phyloP scores from a whole-genome alignment of 257 asterid genomes.

The Rubia yunnanensis region DNA sequence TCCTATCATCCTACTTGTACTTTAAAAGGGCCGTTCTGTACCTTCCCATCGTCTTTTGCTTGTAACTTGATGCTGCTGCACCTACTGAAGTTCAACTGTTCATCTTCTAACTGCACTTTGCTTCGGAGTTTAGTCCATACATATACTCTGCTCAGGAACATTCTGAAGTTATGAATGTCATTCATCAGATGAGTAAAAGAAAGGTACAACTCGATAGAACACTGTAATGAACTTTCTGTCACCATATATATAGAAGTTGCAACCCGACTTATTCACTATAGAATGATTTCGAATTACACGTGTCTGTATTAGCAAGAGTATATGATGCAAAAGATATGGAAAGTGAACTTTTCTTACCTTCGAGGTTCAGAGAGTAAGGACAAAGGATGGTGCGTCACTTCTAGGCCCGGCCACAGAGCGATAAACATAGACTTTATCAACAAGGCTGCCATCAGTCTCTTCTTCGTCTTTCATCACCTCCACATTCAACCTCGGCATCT shows the following conservation, averaged over 20 bases:
- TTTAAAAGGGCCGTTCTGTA: neutral
- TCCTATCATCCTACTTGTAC: neutral
- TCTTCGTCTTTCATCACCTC: constrained; percentile 68
- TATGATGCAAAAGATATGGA: neutral
- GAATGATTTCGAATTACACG: no score
- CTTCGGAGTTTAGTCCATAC: neutral
- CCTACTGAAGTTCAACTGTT: neutral
- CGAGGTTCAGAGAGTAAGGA: constrained; percentile 47
- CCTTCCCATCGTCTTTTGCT: neutral
- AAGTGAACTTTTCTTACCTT: constrained; percentile 2
- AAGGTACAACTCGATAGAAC: no score
- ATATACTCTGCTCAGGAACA: neutral
- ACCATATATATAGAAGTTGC: no score
- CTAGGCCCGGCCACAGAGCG: constrained; percentile 83
- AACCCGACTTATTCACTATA: no score
- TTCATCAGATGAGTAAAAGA: neutral
- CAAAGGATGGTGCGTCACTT: constrained; percentile 72
- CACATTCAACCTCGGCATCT: constrained; percentile 66
- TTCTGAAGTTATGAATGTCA: neutral
- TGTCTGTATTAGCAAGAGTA: neutral
- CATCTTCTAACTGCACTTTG: neutral
- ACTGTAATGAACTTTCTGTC: no score
- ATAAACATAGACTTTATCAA: constrained; percentile 56
- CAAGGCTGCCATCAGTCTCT: constrained; percentile 31
- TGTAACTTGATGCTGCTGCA: neutral